Percentiles rank a stretch among this genome's conserved stretches.
Conservation (phyloP, 2,329 filamentous ascomycete species). For the Aspergillus versicolor region DNA sequence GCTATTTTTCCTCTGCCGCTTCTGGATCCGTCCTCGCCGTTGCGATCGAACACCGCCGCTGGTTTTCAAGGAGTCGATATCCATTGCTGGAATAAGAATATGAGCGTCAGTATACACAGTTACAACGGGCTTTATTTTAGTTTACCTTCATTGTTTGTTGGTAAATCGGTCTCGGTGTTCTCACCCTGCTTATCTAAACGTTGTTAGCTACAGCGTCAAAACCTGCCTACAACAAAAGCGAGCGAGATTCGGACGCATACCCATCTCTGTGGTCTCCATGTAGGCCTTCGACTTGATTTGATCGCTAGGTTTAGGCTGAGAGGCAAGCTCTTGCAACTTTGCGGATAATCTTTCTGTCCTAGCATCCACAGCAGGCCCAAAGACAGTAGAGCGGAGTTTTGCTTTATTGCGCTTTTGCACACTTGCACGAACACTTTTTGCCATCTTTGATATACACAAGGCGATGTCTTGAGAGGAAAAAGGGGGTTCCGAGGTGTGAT, state of each 20-base stretch:
- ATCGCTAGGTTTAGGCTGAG: slow-evolving; percentile 67
- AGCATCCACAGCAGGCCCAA: slow-evolving; percentile 77
- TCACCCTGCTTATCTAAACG: slow-evolving; percentile 20
- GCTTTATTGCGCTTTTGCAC: slow-evolving; percentile 79
- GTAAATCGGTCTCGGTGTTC: slow-evolving; percentile 11
- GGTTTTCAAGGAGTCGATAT: slow-evolving; percentile 34
- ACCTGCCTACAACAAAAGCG: neutral
- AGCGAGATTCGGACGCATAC: slow-evolving; percentile 20
- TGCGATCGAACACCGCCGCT: slow-evolving; percentile 24
- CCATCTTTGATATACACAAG: slow-evolving; percentile 60
- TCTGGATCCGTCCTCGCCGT: slow-evolving; percentile 39
- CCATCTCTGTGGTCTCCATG: slow-evolving; percentile 21
- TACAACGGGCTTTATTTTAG: neutral
- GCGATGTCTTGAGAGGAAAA: neutral
- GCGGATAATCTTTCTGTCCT: slow-evolving; percentile 80
- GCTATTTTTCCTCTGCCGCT: slow-evolving; percentile 36
- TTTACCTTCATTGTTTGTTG: slow-evolving; percentile 25
- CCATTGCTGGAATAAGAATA: slow-evolving; percentile 34
- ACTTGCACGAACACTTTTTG: slow-evolving; percentile 80
- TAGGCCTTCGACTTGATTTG: slow-evolving; percentile 44
- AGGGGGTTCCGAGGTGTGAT: neutral
- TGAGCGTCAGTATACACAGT: neutral
- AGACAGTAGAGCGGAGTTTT: slow-evolving; percentile 75
- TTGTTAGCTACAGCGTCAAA: slow-evolving; percentile 6
- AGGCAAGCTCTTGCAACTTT: slow-evolving; percentile 77